Base-by-base conservation (phyloP, 306 rosid genomes). In the Pueraria montana region DNA sequence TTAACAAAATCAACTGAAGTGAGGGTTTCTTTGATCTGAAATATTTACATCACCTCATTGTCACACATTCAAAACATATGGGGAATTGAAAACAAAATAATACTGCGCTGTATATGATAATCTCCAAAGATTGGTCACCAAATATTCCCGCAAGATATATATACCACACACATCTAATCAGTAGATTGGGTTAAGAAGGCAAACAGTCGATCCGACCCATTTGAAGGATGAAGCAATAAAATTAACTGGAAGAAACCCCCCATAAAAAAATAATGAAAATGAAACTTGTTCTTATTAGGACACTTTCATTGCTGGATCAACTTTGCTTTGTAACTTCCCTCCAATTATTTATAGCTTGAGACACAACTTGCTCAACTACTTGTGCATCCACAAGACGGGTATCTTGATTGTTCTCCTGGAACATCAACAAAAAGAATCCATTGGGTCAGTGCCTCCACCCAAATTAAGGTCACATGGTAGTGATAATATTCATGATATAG, bases 291-390 rank as follows among this genome's bases (percentile, higher is more conserved):
- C 8, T 80, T 61, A 59, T 80, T 21, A 43, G 12, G 38, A 71
- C 30, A 14, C 18, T 10, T 2, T 65, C 10, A 27, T 26, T 71
- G 56, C 18, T 32, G 63, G 43, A 50, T 82, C 71, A 16, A 64
- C 11, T 63, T 40, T 84, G 72, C 67, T 79, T 80, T 48, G 82
- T 59, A 36, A 66, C 79, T 59, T 82, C 77, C n/a, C 72, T 82
- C 93, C 93, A 87, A 49, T 78, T 84, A 62, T 76, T 78, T 59
- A 90, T 84, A 61, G 91, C 91, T 68, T 76, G 81, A 75, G 84
- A 68, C 82, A 90, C 74, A 23, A 64, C 75, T 79, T 76, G 65
- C 74, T 84, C 82, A 67, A 90, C 76, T 55, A 38, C 81, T 63
- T 79, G 80, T 46, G 76, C 81, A 81, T 86, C 88, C 65, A 84